Conservation (phyloP, 2,329 filamentous ascomycete genomes). For the Fusarium palustre region DNA sequence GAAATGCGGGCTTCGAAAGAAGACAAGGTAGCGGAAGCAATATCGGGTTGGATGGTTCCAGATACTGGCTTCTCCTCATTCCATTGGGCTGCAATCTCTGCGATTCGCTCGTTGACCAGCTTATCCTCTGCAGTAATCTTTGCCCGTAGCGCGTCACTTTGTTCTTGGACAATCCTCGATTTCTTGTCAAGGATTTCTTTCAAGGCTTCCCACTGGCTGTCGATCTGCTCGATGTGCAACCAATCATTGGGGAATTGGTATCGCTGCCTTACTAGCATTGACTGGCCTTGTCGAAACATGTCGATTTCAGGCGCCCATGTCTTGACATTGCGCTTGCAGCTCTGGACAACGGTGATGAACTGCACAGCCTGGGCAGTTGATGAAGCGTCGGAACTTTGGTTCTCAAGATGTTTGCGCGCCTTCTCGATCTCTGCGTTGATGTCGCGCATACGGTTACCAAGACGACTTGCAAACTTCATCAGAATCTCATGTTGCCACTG, state of each 20-base stretch:
- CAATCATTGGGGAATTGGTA: slow-evolving; percentile 95
- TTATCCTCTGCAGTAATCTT: slow-evolving; percentile 96
- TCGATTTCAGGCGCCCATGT: slow-evolving; percentile 96
- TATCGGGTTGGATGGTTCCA: slow-evolving; percentile 89
- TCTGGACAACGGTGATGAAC: slow-evolving; percentile 98
- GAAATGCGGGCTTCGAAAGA: slow-evolving; percentile 88
- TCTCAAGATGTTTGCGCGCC: slow-evolving; percentile 88
- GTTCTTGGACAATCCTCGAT: slow-evolving; percentile 94
- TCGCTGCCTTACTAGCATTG: slow-evolving; percentile 87
- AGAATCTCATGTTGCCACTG: slow-evolving; percentile 99
- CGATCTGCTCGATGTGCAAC: slow-evolving; percentile 95
- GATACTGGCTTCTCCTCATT: slow-evolving; percentile 97
- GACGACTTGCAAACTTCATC: slow-evolving; percentile 88
- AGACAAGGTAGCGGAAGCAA: slow-evolving; percentile 84
- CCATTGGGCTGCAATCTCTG: slow-evolving; percentile 87
- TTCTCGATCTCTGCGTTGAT: slow-evolving; percentile 92
- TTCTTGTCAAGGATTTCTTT: slow-evolving; percentile 93
- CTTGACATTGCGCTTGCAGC: slow-evolving; percentile 93
- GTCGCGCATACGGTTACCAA: slow-evolving; percentile 91
- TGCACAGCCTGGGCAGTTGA: slow-evolving; percentile 97
- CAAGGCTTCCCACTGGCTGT: slow-evolving; percentile 93
- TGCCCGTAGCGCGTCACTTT: slow-evolving; percentile 91
- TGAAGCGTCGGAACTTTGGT: slow-evolving; percentile 90
- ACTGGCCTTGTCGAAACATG: slow-evolving; percentile 94
- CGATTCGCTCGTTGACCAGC: slow-evolving; percentile 88